Conservation (phyloP, 2,329 filamentous ascomycete species). For the Ophiocordyceps camponoti-rufipedis region DNA sequence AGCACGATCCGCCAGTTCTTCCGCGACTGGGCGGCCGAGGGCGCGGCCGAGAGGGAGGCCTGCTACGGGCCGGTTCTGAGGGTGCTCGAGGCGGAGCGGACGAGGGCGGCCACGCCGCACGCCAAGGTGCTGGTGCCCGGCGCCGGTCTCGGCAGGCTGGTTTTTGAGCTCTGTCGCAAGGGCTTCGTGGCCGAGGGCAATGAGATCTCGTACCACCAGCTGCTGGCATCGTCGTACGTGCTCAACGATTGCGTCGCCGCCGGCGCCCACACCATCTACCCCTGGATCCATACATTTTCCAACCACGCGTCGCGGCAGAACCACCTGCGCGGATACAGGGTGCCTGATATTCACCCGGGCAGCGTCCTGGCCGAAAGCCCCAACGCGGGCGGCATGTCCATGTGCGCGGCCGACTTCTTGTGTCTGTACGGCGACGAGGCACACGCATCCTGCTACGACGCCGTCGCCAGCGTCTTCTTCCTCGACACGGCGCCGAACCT, state of each 20-base stretch:
- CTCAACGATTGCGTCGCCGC: conserved; percentile 46
- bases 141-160: conserved; percentile 70
- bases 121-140: conserved; percentile 69
- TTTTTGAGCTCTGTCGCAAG: conserved; percentile 63
- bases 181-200: conserved; percentile 75
- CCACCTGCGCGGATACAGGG: conserved; percentile 53
- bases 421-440: conserved; percentile 57
- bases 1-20: conserved; percentile 90
- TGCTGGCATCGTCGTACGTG: conserved; percentile 68
- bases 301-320: conserved; percentile 59
- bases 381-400: conserved; percentile 55
- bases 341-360: conserved; percentile 69
- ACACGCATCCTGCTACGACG: conserved; percentile 50
- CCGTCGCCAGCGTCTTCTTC: conserved; percentile 83
- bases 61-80: conserved; percentile 59
- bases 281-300: conserved; percentile 76
- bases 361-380: conserved; percentile 24
- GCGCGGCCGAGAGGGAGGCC: conserved; percentile 51
- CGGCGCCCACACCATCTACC: conserved; percentile 55
- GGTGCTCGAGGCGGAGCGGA: conserved; percentile 37
- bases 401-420: conserved; percentile 86
- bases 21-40: conserved; percentile 80
- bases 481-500: conserved; percentile 92
- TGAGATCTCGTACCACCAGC: conserved; percentile 90
- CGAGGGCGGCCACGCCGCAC: conserved; percentile 13